These are phyloP conservation scores for Eucalyptus albens DNA, from an alignment of 345 rosid species.

Conservation along the genomic window DNA sequence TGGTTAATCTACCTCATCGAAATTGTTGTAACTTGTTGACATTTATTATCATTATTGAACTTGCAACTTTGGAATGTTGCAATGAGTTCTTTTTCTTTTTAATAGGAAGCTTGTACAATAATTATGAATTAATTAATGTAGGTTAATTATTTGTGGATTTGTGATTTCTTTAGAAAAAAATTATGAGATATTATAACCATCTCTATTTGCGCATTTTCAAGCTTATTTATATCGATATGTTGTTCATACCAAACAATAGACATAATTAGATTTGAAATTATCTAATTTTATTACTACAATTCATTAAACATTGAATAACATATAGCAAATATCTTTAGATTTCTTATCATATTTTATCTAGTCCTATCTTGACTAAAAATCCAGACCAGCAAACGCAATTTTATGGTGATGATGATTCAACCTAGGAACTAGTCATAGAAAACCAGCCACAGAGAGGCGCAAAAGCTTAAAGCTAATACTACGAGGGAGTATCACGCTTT, in stretches of 20 bases:
- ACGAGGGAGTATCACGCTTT: background rate
- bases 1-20: background rate
- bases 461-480: background rate
- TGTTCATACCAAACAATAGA: background rate
- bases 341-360: no score
- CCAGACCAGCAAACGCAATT: accelerated
- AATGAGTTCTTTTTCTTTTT: background rate
- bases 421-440: background rate
- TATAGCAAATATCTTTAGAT: no score
- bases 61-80: background rate
- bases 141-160: background rate
- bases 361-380: background rate
- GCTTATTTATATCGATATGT: no score
- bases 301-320: background rate
- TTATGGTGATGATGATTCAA: background rate
- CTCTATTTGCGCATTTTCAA: background rate
- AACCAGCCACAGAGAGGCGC: background rate
- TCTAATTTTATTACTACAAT: no score
- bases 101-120: background rate
- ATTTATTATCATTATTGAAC: background rate
- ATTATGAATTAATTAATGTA: background rate
- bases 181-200: background rate
- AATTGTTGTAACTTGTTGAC: background rate
- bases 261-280: background rate
- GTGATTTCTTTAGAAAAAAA: background rate